Evolutionary conservation across 73 alveolate species (phyloP).

Genomic region (Paramecium sonneborni): DNA sequence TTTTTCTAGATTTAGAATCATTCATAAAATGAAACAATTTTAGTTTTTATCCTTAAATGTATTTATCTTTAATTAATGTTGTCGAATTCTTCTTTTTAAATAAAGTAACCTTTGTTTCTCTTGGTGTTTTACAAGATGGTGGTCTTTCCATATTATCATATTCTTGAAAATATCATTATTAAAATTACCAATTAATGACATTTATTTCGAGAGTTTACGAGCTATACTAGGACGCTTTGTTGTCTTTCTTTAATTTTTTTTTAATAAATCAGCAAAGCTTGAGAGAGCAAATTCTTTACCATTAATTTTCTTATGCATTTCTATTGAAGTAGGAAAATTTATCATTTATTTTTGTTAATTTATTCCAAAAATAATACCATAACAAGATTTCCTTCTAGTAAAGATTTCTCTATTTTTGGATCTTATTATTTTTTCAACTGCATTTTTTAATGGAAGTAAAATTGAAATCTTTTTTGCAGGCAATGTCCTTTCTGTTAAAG

Average conservation of each 20-base stretch:
- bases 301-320: background rate
- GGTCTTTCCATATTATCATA: constrained; percentile 41
- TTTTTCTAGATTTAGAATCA: constrained; percentile 2
- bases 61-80: background rate
- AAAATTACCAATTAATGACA: background rate
- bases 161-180: background rate
- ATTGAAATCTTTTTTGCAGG: background rate
- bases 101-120: background rate
- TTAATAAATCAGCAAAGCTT: constrained; percentile 8
- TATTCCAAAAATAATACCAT: background rate
- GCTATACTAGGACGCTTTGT: background rate
- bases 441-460: background rate
- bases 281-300: constrained; percentile 19
- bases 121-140: constrained; percentile 10
- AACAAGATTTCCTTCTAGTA: constrained; percentile 31
- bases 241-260: background rate
- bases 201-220: background rate
- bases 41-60: background rate
- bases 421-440: constrained; percentile 2
- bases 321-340: background rate
- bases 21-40: constrained; percentile 5
- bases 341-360: background rate
- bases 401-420: background rate
- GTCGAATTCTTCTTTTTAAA: background rate
- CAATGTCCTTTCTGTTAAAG: background rate